phyloP scores from a whole-genome alignment of 345 rosid genomes.

The Toxicodendron radicans region DNA sequence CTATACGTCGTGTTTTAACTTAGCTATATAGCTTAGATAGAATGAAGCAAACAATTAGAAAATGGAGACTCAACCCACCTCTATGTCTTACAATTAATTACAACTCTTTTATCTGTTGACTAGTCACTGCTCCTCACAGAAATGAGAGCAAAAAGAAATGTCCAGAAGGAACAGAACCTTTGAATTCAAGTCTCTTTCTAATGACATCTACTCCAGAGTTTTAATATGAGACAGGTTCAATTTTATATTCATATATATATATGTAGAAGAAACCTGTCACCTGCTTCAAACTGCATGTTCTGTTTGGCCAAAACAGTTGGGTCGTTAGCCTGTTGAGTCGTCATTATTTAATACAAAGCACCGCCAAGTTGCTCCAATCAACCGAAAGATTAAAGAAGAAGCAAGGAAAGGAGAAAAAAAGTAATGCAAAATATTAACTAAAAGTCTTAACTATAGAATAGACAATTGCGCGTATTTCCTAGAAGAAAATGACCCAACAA shows the following conservation, averaged over 20 bases:
- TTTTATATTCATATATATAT: no score
- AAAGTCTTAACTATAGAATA: no score
- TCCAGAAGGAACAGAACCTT: background rate
- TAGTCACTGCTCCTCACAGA: no score
- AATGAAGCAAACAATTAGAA: background rate
- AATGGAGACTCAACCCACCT: background rate
- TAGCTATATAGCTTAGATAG: no score
- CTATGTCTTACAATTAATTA: background rate
- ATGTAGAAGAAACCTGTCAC: background rate
- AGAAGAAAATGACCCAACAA: conserved; percentile 5
- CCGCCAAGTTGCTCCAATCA: background rate
- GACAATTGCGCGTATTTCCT: background rate
- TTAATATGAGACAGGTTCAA: background rate
- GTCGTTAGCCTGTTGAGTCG: conserved; percentile 14
- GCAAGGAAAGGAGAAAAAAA: background rate
- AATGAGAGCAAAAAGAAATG: background rate
- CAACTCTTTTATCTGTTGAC: conserved; percentile 1
- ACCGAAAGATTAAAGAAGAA: background rate
- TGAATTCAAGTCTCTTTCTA: background rate
- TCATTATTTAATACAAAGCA: conserved; percentile 6
- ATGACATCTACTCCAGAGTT: background rate
- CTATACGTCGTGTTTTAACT: background rate
- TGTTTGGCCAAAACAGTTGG: background rate
- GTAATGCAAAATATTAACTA: no score
- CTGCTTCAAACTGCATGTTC: background rate